Evolutionary conservation across 805 yeast genomes (phyloP), one percentile per base, ranked within the genome.

Genomic region (Candida parachauliodes): DNA sequence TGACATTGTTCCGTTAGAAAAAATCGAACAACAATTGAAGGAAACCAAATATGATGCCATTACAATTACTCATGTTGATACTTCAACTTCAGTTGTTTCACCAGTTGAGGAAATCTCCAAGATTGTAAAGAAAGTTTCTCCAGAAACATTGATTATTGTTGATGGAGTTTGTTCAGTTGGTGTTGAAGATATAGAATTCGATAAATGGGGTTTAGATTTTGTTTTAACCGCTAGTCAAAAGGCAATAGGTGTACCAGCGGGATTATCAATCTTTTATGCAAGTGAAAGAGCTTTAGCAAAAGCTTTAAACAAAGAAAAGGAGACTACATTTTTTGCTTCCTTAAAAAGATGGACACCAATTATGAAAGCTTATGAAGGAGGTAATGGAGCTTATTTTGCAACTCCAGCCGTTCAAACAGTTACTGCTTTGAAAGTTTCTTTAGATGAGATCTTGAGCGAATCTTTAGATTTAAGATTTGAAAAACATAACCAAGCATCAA

Each of bases 131-230:
- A 54, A 65, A 45, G 63, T 71, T 2, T 76, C 88, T 3, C 97
- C 98, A 37, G 83, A 84, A 21, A 77, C 96, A 17, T 72, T 91
- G 44, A 71, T 91, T 37, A 67, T 88, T 36, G 95, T 91, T 28
- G 98, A 91, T 60, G 96, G 95, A 32, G 98, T 91, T 21, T 93
- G 98, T 65, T 88, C 97, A 6, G 77, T 89, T 43, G 98, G 84
- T 18, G 93, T 86, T 43, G 98, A 91, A 66, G 74, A 78, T 49
- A 68, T 91, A 46, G 79, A 85, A 51, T 91, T 91, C 56, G 91
- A 87, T 56, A 72, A 72, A 14, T 91, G 98, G 97, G 88, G 86
- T 4, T 62, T 91, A 37, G 98, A 91, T 65, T 87, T 72, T 49
- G 95, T 77, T 28, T 71, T 91, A 46, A 83, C 95, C 33, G 98